These are phyloP conservation scores for Yarrowia sp. DNA, from an alignment of 805 yeast genomes.

Conservation along the genomic window DNA sequence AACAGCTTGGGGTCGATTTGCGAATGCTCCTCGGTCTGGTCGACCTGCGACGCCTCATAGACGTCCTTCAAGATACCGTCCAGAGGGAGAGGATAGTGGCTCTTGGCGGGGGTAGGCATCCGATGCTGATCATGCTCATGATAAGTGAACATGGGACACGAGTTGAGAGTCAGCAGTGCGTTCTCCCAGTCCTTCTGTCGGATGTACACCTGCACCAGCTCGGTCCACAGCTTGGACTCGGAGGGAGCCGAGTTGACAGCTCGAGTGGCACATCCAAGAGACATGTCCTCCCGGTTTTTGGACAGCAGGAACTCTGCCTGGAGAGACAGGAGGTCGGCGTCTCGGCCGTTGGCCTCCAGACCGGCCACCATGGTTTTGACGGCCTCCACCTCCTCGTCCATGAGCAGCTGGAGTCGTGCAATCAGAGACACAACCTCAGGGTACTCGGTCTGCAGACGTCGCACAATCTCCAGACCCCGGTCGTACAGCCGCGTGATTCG, in stretches of 20 bases:
- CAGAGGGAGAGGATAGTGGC: conserved; percentile 51
- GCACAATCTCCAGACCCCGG: conserved; percentile 58
- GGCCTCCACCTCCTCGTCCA: conserved; percentile 50
- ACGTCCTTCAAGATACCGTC: conserved; percentile 53
- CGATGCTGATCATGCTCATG: conserved; percentile 47
- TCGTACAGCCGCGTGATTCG: conserved; percentile 64
- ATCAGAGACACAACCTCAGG: conserved; percentile 52
- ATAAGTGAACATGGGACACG: conserved; percentile 65
- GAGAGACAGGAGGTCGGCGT: conserved; percentile 55
- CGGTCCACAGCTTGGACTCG: conserved; percentile 72
- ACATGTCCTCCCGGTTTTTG: conserved; percentile 54
- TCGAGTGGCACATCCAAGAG: conserved; percentile 56
- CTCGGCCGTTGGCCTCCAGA: conserved; percentile 48
- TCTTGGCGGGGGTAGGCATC: conserved; percentile 46
- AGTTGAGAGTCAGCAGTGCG: conserved; percentile 68
- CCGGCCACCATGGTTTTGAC: conserved; percentile 46
- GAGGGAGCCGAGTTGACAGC: conserved; percentile 70
- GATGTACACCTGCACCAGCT: conserved; percentile 59
- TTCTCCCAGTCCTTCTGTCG: conserved; percentile 52
- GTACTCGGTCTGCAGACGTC: conserved; percentile 50
- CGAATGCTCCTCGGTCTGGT: conserved; percentile 36
- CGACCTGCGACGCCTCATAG: conserved; percentile 42
- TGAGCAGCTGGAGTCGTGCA: conserved; percentile 44
- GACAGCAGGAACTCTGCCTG: conserved; percentile 64
- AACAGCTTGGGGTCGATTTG: conserved; percentile 49